phyloP scores from a whole-genome alignment of 2,329 filamentous ascomycete genomes.

The Leptodontidium sp. region DNA sequence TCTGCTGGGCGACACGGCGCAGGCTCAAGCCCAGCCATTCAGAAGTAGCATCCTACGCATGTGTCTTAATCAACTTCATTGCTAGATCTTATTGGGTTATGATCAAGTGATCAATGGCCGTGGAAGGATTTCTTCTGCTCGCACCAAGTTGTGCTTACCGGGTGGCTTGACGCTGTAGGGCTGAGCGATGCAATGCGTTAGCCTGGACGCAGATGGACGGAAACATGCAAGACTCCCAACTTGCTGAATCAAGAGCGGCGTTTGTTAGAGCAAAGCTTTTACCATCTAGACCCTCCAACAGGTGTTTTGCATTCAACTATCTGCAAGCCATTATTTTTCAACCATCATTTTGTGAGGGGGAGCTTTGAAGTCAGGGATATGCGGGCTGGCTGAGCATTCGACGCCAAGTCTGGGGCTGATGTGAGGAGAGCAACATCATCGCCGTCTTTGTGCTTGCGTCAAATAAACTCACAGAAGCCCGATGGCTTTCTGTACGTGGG shows the following conservation, averaged over 20 bases:
- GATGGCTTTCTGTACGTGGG: neutral
- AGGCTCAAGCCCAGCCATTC: neutral
- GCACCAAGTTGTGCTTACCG: neutral
- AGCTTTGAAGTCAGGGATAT: neutral
- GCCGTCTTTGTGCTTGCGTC: slow-evolving; percentile 1
- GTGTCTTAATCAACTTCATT: neutral
- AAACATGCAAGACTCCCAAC: neutral
- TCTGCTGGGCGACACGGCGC: neutral
- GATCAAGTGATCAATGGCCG: neutral
- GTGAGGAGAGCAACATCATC: slow-evolving; percentile 4
- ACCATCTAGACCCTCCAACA: neutral
- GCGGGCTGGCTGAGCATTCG: neutral
- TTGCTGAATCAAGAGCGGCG: neutral
- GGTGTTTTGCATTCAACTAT: neutral
- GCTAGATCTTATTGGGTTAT: neutral
- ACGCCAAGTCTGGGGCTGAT: slow-evolving; percentile 20
- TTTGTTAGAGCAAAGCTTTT: neutral
- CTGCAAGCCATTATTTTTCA: neutral
- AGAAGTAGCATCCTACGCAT: neutral
- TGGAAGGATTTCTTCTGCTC: neutral
- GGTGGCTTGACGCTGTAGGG: slow-evolving; percentile 9
- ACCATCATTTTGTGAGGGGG: no score
- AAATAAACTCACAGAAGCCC: neutral
- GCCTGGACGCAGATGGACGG: neutral
- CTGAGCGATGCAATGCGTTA: slow-evolving; percentile 9